Evolutionary conservation across 2,329 filamentous ascomycete genomes (phyloP).

Genomic region (Biscogniauxia mediterranea): DNA sequence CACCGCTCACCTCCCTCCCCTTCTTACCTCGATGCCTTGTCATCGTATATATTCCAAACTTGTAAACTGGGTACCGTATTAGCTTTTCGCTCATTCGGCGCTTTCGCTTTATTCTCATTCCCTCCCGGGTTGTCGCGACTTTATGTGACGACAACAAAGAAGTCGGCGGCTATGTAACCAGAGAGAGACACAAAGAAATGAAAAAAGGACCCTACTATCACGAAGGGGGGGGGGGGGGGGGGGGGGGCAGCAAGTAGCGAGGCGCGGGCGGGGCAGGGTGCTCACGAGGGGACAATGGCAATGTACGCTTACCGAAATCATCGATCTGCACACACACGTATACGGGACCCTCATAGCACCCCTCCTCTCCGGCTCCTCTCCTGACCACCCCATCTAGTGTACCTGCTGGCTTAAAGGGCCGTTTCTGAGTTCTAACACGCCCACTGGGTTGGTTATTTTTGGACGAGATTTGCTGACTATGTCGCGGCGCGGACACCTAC

Average conservation of each 20-base stretch:
- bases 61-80: background rate
- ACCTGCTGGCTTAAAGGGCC: background rate
- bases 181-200: background rate
- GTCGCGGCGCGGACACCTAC: background rate
- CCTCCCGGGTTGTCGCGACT: background rate
- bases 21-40: background rate
- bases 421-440: background rate
- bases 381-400: background rate
- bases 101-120: background rate
- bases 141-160: background rate
- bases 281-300: background rate
- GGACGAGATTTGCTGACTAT: background rate
- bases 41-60: background rate
- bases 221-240: background rate
- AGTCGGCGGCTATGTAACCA: background rate
- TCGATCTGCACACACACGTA: background rate
- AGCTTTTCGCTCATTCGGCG: background rate
- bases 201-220: background rate
- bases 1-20: background rate
- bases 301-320: background rate
- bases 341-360: background rate
- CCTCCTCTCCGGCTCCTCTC: background rate
- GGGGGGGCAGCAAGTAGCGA: background rate
- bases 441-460: background rate
- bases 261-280: too few species aligned